These are phyloP conservation scores for Scedosporium boydii DNA, from an alignment of 2,329 filamentous ascomycete species.

Conservation along the genomic window DNA sequence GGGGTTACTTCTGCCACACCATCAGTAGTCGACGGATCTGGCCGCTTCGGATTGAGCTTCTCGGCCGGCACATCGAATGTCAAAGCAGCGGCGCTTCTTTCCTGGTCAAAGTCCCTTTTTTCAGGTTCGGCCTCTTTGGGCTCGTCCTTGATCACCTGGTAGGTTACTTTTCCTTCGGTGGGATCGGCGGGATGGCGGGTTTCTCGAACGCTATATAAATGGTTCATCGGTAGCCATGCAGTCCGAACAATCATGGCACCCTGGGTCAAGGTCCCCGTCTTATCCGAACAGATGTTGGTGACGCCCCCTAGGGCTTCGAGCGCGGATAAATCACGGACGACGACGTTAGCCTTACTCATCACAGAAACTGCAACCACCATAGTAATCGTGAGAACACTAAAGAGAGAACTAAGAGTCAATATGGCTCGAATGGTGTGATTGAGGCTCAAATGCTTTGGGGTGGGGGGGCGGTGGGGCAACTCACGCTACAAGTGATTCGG, in stretches of 20 bases:
- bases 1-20: constrained; percentile 35
- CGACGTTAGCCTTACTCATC: constrained; percentile 55
- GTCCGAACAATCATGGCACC: constrained; percentile 62
- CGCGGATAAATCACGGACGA: constrained; percentile 56
- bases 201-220: constrained; percentile 50
- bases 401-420: constrained; percentile 10
- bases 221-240: constrained; percentile 51
- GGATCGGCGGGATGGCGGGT: constrained; percentile 53
- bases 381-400: constrained; percentile 56
- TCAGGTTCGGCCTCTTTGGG: constrained; percentile 18
- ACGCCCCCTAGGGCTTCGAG: constrained; percentile 62
- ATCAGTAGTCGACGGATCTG: constrained; percentile 23
- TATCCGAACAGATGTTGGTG: constrained; percentile 65
- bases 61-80: constrained; percentile 55
- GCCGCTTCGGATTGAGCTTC: constrained; percentile 32
- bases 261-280: constrained; percentile 61
- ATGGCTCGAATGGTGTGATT: not conserved
- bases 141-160: constrained; percentile 22
- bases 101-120: constrained; percentile 47
- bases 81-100: constrained; percentile 49
- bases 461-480: constrained; percentile 8
- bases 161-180: constrained; percentile 44
- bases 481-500: constrained; percentile 54
- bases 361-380: constrained; percentile 57
- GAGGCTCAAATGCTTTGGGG: not conserved